Conservation (phyloP, 2,329 filamentous ascomycete species). For the Xenosphaeropsis pyriputrescens region DNA sequence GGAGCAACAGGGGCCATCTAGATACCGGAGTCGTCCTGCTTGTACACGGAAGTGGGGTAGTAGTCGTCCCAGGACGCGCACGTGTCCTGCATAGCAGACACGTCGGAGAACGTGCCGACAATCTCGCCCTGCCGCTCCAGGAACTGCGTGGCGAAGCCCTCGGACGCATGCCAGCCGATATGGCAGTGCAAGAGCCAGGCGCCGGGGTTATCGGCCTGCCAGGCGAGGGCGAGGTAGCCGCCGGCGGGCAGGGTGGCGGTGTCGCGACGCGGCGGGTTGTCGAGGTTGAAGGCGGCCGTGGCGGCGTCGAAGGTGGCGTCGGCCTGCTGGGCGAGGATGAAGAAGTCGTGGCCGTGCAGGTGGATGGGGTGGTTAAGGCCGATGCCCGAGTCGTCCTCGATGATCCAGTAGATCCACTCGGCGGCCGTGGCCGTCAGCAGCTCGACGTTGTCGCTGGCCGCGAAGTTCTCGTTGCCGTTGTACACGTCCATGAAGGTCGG, state of each 20-base stretch:
- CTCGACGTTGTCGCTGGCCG: too few relatives aligned
- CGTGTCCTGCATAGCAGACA: too few relatives aligned
- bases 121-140: too few relatives aligned
- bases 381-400: too few relatives aligned
- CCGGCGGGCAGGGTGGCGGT: conserved; percentile 27
- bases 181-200: conserved; percentile 19
- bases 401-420: too few relatives aligned
- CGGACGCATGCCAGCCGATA: not conserved
- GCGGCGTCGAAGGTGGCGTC: conserved; percentile 22
- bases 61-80: too few relatives aligned
- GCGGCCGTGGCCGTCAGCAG: too few relatives aligned
- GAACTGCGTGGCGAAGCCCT: not conserved
- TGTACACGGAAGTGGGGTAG: too few relatives aligned
- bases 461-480: too few relatives aligned
- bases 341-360: conserved; percentile 36
- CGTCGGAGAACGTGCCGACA: too few relatives aligned
- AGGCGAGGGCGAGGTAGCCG: conserved; percentile 16
- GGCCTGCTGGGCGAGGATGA: conserved; percentile 25
- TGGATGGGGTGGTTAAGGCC: conserved; percentile 21
- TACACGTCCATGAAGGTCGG: conserved; percentile 22
- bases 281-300: conserved; percentile 12
- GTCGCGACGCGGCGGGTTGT: conserved; percentile 36
- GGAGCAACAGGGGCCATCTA: too few relatives aligned
- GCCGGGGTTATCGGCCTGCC: conserved; percentile 18
- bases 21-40: too few relatives aligned